A percentile compares a stretch with the other conserved stretches of the same genome.
Evolutionary conservation across 352 stramenopile species (phyloP).

Genomic region (Phytophthora europaea): DNA sequence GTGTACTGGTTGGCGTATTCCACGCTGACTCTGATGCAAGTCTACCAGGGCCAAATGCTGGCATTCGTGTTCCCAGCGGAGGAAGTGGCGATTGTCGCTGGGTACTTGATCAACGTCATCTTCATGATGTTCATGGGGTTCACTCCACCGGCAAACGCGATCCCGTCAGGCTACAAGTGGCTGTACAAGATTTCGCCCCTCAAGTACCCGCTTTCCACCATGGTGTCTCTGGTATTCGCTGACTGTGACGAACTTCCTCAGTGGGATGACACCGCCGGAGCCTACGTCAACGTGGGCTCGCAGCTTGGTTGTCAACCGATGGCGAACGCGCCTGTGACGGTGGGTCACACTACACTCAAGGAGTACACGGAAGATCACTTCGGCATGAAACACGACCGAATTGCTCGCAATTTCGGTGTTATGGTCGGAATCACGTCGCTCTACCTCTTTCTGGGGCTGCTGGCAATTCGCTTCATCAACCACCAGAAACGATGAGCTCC

Average conservation of each 20-base stretch:
- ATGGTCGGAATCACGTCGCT: conserved; percentile 37
- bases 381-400: conserved; percentile 30
- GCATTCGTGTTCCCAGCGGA: conserved; percentile 58
- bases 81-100: conserved; percentile 50
- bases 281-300: conserved; percentile 28
- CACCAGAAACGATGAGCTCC: conserved; percentile 34
- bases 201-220: conserved; percentile 29
- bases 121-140: conserved; percentile 72
- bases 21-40: conserved; percentile 55
- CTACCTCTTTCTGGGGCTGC: conserved; percentile 39
- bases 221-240: conserved; percentile 43
- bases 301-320: conserved; percentile 38
- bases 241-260: conserved; percentile 34
- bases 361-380: conserved; percentile 33
- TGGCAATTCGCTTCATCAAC: conserved; percentile 22
- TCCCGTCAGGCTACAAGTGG: conserved; percentile 26
- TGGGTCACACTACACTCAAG: conserved; percentile 31
- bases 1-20: conserved; percentile 42
- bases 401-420: conserved; percentile 42
- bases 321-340: conserved; percentile 25
- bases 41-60: conserved; percentile 85
- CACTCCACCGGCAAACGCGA: conserved; percentile 38
- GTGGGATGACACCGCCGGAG: conserved; percentile 23
- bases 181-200: conserved; percentile 37
- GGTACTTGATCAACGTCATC: conserved; percentile 55